Evolutionary conservation across 2,329 filamentous ascomycete species (phyloP), one percentile per base, ranked within the genome.

Genomic region (Hymenoscyphus occultus): DNA sequence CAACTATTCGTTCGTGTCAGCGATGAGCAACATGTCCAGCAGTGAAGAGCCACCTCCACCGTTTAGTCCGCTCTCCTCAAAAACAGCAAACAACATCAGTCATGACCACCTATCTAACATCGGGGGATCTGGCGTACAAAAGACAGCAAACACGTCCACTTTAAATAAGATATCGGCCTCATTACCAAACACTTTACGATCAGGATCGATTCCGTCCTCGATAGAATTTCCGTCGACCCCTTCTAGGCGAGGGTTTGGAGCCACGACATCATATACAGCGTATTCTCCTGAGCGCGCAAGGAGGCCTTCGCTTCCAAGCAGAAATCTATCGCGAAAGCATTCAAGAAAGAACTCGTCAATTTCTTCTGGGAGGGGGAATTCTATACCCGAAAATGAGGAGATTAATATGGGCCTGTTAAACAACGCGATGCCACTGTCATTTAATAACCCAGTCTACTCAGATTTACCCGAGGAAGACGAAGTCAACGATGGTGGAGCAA

Each of bases 341-440:
- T 67, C 71, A 9, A 69, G 69, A 58, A 72, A 64, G 42, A 59
- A 64, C 7, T 73, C 72, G 14, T 61, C 71, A 28, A 61, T 71
- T 0, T 51, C 48, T 4, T 7, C 32, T 51, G 60, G 60, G 40
- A 64, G 65, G n/a, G 62, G 72, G 66, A 63, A 54, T 16, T 67
- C 71, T 0, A 74, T 75, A 28, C 71, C 71, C 1, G 72, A 73
- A 32, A 69, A 68, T 31, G 73, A 74, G 58, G 73, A 73, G 59
- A 70, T 74, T 45, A 70, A 73, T 64, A 70, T 75, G 69, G 69
- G 67, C 35, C 59, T 75, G 9, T 62, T 75, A 1, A 66, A 67
- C 57, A 67, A 68, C 60, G 71, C 71, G 0, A 69, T 69, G 62
- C 69, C 71, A 1, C 71, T 73, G 71, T 67, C 67, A 5, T 64